These are phyloP conservation scores for Xylaria scruposa DNA, from an alignment of 495 filamentous ascomycete species.

Conservation along the genomic window DNA sequence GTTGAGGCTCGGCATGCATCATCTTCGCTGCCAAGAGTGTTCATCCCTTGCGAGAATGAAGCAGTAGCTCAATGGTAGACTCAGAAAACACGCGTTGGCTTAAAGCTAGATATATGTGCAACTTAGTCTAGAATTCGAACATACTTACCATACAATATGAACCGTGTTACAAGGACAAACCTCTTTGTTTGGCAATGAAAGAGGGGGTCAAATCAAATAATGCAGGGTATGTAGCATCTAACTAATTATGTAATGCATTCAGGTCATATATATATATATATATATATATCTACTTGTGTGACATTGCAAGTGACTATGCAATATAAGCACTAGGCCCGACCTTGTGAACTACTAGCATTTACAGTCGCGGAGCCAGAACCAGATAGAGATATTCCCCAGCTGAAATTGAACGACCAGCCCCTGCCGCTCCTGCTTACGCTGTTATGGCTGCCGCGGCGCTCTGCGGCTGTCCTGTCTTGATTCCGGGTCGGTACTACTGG, in stretches of 20 bases:
- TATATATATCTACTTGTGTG: neutral
- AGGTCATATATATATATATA: neutral
- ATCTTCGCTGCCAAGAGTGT: neutral
- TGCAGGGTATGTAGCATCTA: neutral
- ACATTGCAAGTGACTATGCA: neutral
- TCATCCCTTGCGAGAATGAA: neutral
- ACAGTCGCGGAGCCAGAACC: constrained; percentile 24
- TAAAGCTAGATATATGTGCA: neutral
- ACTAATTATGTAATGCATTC: neutral
- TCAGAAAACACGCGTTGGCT: neutral
- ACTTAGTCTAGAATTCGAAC: neutral
- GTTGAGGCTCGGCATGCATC: neutral
- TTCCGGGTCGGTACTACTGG: neutral
- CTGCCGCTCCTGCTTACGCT: constrained; percentile 26
- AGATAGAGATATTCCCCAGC: constrained; percentile 37
- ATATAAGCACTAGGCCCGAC: neutral
- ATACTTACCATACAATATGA: neutral
- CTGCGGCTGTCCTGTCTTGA: constrained; percentile 16
- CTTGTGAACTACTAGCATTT: neutral
- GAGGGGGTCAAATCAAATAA: neutral
- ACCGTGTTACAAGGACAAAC: neutral
- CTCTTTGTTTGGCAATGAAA: neutral
- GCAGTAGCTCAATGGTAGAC: neutral
- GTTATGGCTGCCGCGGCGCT: constrained; percentile 29
- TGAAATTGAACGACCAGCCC: constrained; percentile 38